Percentiles rank a stretch among this genome's conserved stretches.
Evolutionary conservation across 2,329 filamentous ascomycete genomes (phyloP).

Genomic region (Stylonectria norvegica): DNA sequence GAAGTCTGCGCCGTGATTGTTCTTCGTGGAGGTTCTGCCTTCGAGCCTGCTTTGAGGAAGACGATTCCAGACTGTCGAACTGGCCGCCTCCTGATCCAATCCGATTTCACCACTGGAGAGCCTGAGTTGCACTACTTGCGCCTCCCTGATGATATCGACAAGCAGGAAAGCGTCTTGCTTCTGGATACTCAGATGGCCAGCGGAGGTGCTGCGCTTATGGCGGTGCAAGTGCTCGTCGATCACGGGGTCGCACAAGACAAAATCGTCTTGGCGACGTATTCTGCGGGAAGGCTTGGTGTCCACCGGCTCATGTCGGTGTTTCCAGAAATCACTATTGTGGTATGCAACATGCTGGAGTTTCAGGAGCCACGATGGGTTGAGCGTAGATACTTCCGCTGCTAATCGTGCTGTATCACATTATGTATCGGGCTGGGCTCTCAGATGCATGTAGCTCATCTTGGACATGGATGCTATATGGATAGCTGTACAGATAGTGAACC

Average conservation of each 20-base stretch:
- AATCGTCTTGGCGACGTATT: slow-evolving; percentile 92
- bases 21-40: slow-evolving; percentile 80
- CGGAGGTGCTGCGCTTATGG: slow-evolving; percentile 84
- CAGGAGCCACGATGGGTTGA: slow-evolving; percentile 88
- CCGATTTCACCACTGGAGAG: slow-evolving; percentile 78
- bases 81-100: slow-evolving; percentile 87
- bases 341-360: slow-evolving; percentile 77
- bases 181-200: slow-evolving; percentile 94
- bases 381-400: slow-evolving; percentile 86
- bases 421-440: no score
- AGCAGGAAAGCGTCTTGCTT: slow-evolving; percentile 78
- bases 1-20: slow-evolving; percentile 83
- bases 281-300: slow-evolving; percentile 78
- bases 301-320: slow-evolving; percentile 86
- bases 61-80: slow-evolving; percentile 91
- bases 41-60: slow-evolving; percentile 83
- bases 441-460: no score
- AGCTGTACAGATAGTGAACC: no score
- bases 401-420: no score
- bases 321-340: slow-evolving; percentile 79
- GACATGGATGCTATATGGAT: no score
- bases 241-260: slow-evolving; percentile 81
- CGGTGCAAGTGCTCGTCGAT: slow-evolving; percentile 90
- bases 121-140: slow-evolving; percentile 90
- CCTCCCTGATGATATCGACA: slow-evolving; percentile 67